phyloP scores from a whole-genome alignment of 257 asterid genomes.

The Plantago elongata region DNA sequence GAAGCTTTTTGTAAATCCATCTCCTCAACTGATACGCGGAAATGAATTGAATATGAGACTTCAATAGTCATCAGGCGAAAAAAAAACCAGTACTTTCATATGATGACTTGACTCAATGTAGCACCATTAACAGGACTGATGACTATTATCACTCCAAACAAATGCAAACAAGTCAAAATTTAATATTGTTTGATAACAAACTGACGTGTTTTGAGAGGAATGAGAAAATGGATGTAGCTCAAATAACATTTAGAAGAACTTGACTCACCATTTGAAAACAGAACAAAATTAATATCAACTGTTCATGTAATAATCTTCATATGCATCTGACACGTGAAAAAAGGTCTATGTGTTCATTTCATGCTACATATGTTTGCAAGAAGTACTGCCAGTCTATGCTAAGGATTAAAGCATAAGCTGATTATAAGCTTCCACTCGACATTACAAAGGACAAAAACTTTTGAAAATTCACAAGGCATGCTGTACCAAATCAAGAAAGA shows the following conservation, averaged over 20 bases:
- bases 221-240: constrained; percentile 5
- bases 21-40: constrained; percentile 38
- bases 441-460: too few relatives aligned
- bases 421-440: too few relatives aligned
- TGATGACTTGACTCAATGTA: constrained; percentile 5
- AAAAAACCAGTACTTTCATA: not conserved
- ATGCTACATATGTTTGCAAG: too few relatives aligned
- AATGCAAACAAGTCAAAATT: not conserved
- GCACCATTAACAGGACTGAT: not conserved
- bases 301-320: not conserved
- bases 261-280: not conserved
- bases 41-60: constrained; percentile 4
- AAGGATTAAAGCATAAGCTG: too few relatives aligned
- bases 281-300: not conserved
- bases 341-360: too few relatives aligned
- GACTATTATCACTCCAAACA: not conserved
- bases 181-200: not conserved
- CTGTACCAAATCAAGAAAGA: too few relatives aligned
- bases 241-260: not conserved
- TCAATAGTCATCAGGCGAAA: constrained; percentile 4
- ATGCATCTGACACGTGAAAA: not conserved
- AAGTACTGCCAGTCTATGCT: too few relatives aligned
- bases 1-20: constrained; percentile 28
- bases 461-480: too few relatives aligned
- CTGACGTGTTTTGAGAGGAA: not conserved